Base-by-base conservation (phyloP, 192 early-diverging fungal genomes). In the Gaertneriomyces sp. region DNA sequence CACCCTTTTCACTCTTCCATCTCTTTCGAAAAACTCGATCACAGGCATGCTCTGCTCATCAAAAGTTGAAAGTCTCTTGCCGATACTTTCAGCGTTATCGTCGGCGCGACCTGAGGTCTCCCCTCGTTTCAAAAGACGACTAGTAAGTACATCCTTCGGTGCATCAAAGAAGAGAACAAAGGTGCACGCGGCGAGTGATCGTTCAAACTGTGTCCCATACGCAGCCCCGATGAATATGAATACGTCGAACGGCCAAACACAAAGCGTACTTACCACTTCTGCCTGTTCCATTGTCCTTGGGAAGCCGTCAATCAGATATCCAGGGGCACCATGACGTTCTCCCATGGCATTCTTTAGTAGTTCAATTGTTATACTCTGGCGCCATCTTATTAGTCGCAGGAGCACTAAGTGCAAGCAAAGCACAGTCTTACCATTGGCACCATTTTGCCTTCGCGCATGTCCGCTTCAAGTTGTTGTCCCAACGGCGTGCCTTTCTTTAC, bases 381-480 rank as follows among this genome's bases (percentile, higher is more conserved):
- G 12, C 1, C 14, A 56, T 14, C 0, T 2, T 12, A 11, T 14
- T 16, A 50, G 42, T 61, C 16, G 38, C 14, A 57, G 2, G 25
- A 14, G 55, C 55, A 16, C 38, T 57, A 9, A 9, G 38, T 3
- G 20, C n/a, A 3, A 47, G 17, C 47, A 49, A n/a, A 14, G 1
- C 1, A 39, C 71, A 44, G 77, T 19, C 62, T 4, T 41, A 69
- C 72, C 78, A 74, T 66, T 25, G 94, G 96, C 6, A 97, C 96
- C 74, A 97, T 95, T 58, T 89, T 68, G 33, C 96, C 96, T 61
- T 95, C 91, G 46, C 87, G 86, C 76, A 98, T 97, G 58, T 88
- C 88, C 42, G 80, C 83, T 33, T 83, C 73, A 7, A 87, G 55
- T 47, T 73, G 52, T 16, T 67, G 25, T 6, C 79, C 85, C 9